A percentile compares a stretch with the other conserved stretches of the same genome.
Evolutionary conservation across 768 basidiomycete species (phyloP).

Genomic region (Boletus fagicola): DNA sequence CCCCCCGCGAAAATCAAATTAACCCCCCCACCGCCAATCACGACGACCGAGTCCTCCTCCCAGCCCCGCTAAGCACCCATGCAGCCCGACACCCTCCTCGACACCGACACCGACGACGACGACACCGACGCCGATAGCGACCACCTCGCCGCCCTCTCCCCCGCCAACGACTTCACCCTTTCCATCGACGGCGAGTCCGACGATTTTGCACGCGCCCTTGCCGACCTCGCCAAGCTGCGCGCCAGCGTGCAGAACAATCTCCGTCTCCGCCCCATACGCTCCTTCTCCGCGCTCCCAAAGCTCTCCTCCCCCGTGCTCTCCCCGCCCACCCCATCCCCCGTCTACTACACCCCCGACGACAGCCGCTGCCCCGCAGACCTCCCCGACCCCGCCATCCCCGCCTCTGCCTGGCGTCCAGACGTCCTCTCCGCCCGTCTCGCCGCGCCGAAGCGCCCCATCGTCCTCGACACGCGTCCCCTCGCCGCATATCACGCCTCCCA

Average conservation of each 20-base stretch:
- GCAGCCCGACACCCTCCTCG: neutral
- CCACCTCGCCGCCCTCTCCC: slow-evolving; percentile 35
- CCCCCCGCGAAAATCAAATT: neutral
- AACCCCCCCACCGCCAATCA: slow-evolving; percentile 21
- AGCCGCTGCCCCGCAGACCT: slow-evolving; percentile 6
- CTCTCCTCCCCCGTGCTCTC: slow-evolving; percentile 25
- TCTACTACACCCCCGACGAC: slow-evolving; percentile 56
- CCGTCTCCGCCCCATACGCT: slow-evolving; percentile 72
- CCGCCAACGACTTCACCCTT: slow-evolving; percentile 25
- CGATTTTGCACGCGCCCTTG: slow-evolving; percentile 67
- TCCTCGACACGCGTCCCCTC: slow-evolving; percentile 81
- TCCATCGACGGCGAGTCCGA: slow-evolving; percentile 36
- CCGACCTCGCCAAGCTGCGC: slow-evolving; percentile 64
- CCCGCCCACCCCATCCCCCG: slow-evolving; percentile 43
- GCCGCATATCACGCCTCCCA: slow-evolving; percentile 63
- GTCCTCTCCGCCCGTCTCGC: slow-evolving; percentile 49
- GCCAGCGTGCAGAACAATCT: slow-evolving; percentile 75
- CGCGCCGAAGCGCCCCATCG: slow-evolving; percentile 53
- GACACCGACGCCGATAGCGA: slow-evolving; percentile 20
- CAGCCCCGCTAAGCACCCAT: slow-evolving; percentile 11
- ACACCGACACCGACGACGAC: neutral
- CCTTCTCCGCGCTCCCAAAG: slow-evolving; percentile 51
- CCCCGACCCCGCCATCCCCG: slow-evolving; percentile 30
- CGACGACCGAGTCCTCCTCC: slow-evolving; percentile 15
- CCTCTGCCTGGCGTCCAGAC: slow-evolving; percentile 41